Evolutionary conservation across 1,284 basidiomycete species (phyloP), one percentile per base, ranked within the genome.

Genomic region (Salmacisia buchloeana): DNA sequence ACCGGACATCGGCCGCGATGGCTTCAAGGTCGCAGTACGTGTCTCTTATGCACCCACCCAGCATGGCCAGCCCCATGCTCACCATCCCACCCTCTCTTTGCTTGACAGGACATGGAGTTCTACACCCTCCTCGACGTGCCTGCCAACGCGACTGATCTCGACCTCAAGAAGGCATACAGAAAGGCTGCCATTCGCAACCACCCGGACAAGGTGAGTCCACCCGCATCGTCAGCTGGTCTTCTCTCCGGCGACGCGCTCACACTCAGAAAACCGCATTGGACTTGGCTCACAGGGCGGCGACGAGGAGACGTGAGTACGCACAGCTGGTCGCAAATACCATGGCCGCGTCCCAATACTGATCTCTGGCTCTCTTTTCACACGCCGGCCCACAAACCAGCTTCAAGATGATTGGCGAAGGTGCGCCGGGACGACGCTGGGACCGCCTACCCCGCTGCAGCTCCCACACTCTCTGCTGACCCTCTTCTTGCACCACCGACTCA

Each of bases 151-250:
- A 69, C 73, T 18, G 90, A 91, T 70, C 87, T 86, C 3, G 86
- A 89, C 64, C 82, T 97, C 72, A 98, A 97, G 84, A 97, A 94
- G 83, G 92, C 91, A 1, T 97, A 97, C 82, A 85, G 94, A 69
- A 96, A 91, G 81, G 88, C 90, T 68, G 94, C 94, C 25, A 94
- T 97, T 85, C 90, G 91, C 85, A 92, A 92, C 64, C 73, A 83
- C 78, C 70, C 75, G 5, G 78, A 80, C 69, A 79, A 79, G 66
- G 49, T 54, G 2, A 54, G 49, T 31, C 12, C 9, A 27, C 9
- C 12, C 49, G 23, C 10, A 54, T 49, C 29, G 18, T 18, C 12
- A 31, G 23, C 29, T 54, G 13, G 12, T 31, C 49, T 33, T 33
- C 13, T 18, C 4, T n/a, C 34, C 49, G 31, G 49, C 34, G 31